These are phyloP conservation scores for Luffa acutangula DNA, from an alignment of 306 rosid species.

Conservation along the genomic window DNA sequence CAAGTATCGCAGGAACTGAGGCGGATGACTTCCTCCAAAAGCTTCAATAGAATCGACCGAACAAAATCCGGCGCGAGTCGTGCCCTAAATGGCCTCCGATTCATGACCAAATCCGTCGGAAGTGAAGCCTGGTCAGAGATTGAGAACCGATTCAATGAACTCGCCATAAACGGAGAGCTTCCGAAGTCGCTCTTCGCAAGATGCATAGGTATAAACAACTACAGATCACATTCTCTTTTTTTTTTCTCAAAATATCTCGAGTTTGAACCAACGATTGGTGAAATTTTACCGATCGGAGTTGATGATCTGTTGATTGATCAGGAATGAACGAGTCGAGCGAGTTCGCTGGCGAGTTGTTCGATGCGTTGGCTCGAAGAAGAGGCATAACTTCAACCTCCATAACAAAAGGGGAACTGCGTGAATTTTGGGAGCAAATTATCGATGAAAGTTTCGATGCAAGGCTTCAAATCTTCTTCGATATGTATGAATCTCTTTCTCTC, in stretches of 20 bases:
- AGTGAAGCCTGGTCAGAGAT: constrained; percentile 59
- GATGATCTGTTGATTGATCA: neutral
- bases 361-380: constrained; percentile 70
- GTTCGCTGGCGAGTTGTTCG: constrained; percentile 65
- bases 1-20: constrained; percentile 79
- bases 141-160: constrained; percentile 43
- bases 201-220: constrained; percentile 59
- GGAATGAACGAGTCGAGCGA: constrained; percentile 51
- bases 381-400: constrained; percentile 53
- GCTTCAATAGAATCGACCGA: constrained; percentile 41
- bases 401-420: constrained; percentile 45
- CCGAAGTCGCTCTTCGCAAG: constrained; percentile 58
- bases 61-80: constrained; percentile 66
- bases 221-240: neutral
- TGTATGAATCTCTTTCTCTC: constrained; percentile 29
- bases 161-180: constrained; percentile 41
- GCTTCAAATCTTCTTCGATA: constrained; percentile 86
- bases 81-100: constrained; percentile 68
- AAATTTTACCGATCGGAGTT: neutral
- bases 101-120: constrained; percentile 60
- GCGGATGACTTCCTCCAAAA: constrained; percentile 61
- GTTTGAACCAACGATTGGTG: neutral
- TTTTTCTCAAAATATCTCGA: too few species aligned
- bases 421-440: constrained; percentile 79
- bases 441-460: constrained; percentile 82